Evolutionary conservation across 176 grass and related monocot species (phyloP), one percentile per base, ranked within the genome.

Genomic region (Ananas comosus): DNA sequence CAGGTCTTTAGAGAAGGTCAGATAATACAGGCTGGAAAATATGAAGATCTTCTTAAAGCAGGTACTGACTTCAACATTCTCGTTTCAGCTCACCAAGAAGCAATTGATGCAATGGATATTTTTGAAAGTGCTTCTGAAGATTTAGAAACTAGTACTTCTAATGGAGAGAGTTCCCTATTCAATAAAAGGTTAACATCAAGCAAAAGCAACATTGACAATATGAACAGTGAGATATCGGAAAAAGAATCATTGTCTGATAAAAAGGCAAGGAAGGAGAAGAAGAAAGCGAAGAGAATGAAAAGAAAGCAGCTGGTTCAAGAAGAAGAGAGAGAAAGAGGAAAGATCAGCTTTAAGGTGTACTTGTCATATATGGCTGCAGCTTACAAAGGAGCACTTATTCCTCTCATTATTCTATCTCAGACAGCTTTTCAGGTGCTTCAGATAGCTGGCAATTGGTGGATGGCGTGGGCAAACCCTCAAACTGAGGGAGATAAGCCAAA

Each of bases 381-480:
- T 51, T 93, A 99, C 56, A 99, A 79, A 80, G 94, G 94, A 74
- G 49, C 74, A 80, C 25, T 99, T 27, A 93, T 99, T 83, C 94
- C 94, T 9, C 79, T 99, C 18, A 99, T 99, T 71, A 81, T 99
- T 64, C 79, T 99, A 54, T 75, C 89, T 64, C 94, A 99, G 49
- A 83, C 80, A 50, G 29, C 84, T 56, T 99, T 99, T 83, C 94
- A 99, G 83, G 87, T 99, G 63, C 87, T 99, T 78, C 94, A 99
- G 77, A 88, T 99, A 78, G 94, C 86, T 16, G 82, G 94, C 71
- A 99, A 92, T 66, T 99, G 94, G 94, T 99, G 94, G 94, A 99
- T 99, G 94, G 90, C 94, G 12, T 99, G 94, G 94, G 94, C 94
- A 48, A 99, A 93, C 52, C 94, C 94, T 42, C 89, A 92, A 82